Conservation (phyloP, 805 yeast genomes). For the Candida maltosa region DNA sequence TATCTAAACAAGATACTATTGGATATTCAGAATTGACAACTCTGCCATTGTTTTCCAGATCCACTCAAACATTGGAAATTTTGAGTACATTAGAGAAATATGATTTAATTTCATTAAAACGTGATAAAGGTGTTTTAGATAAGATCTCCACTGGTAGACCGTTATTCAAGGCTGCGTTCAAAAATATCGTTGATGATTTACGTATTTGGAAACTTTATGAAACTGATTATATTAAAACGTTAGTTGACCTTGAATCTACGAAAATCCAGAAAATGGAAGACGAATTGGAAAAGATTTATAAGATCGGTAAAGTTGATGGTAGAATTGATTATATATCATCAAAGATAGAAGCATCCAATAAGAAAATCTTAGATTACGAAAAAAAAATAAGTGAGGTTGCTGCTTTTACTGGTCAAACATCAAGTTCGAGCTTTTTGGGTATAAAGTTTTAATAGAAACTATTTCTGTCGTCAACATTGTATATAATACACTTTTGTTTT, state of each 20-base stretch:
- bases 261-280: constrained; percentile 66
- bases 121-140: constrained; percentile 72
- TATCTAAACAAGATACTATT: constrained; percentile 49
- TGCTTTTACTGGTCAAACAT: background rate
- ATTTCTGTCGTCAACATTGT: background rate
- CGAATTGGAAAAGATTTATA: constrained; percentile 61
- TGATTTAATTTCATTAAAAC: constrained; percentile 68
- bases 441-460: constrained; percentile 1
- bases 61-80: constrained; percentile 42
- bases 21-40: constrained; percentile 50
- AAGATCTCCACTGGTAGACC: constrained; percentile 81
- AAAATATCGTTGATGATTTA: constrained; percentile 55
- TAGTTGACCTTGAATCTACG: constrained; percentile 56
- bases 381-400: constrained; percentile 19
- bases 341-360: constrained; percentile 63
- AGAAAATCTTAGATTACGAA: constrained; percentile 32
- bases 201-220: constrained; percentile 61
- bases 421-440: constrained; percentile 2
- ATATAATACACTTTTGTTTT: background rate
- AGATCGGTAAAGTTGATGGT: constrained; percentile 49
- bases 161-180: constrained; percentile 75
- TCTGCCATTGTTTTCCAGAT: constrained; percentile 58
- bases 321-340: constrained; percentile 65
- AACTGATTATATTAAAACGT: constrained; percentile 50
- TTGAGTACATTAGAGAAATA: constrained; percentile 72